Evolutionary conservation across 805 yeast genomes (phyloP).

Genomic region (Hanseniaspora vineae): DNA sequence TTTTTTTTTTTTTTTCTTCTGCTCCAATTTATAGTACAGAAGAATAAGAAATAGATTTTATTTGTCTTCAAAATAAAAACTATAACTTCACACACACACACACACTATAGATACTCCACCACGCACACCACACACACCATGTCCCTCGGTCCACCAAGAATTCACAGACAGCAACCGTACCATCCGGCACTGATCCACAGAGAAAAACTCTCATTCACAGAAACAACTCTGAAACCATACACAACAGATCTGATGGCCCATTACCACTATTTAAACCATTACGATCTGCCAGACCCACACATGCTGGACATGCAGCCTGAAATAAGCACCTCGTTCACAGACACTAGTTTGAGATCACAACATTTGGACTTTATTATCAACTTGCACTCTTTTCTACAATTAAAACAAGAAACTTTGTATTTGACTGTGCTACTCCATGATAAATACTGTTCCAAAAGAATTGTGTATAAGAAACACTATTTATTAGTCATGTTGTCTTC

Average conservation of each 20-base stretch:
- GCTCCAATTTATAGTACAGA: too few relatives aligned
- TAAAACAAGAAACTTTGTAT: conserved; percentile 52
- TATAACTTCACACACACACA: too few relatives aligned
- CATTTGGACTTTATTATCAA: conserved; percentile 70
- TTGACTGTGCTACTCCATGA: conserved; percentile 63
- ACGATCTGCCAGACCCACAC: conserved; percentile 24
- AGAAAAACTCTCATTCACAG: conserved; percentile 33
- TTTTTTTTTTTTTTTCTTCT: too few relatives aligned
- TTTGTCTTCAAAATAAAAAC: too few relatives aligned
- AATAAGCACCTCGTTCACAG: conserved; percentile 27
- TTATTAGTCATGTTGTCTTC: conserved; percentile 80
- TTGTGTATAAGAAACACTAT: conserved; percentile 67
- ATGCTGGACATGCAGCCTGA: conserved; percentile 83
- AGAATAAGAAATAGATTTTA: too few relatives aligned
- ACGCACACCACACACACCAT: too few relatives aligned
- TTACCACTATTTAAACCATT: conserved; percentile 26
- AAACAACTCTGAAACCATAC: conserved; percentile 29
- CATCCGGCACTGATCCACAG: conserved; percentile 30
- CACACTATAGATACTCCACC: too few relatives aligned
- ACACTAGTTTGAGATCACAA: conserved; percentile 63
- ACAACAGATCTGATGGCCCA: conserved; percentile 28
- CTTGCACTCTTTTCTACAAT: conserved; percentile 43
- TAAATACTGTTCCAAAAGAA: conserved; percentile 69
- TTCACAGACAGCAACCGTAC: conserved; percentile 18
- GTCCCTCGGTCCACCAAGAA: conserved; percentile 4